Evolutionary conservation across 2,329 filamentous ascomycete genomes (phyloP).

Genomic region (Apiospora aurea): DNA sequence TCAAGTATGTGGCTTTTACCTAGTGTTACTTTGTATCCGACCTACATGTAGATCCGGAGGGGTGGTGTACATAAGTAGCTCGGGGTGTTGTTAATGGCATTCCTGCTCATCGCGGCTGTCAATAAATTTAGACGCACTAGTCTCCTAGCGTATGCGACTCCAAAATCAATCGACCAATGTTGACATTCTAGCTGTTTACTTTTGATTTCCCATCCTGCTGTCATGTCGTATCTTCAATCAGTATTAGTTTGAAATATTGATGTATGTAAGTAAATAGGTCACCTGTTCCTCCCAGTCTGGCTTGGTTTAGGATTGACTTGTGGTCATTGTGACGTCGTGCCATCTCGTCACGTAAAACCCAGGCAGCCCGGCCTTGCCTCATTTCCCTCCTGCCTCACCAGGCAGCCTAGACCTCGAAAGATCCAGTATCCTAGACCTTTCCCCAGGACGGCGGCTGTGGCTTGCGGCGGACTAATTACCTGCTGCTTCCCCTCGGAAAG

Average conservation of each 20-base stretch:
- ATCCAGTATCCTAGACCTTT: not conserved
- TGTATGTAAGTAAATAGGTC: not conserved
- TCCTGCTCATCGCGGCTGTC: not conserved
- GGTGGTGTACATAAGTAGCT: no score
- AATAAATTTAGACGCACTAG: not conserved
- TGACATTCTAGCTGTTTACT: not conserved
- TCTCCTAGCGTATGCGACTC: not conserved
- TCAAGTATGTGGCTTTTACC: no score
- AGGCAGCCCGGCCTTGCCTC: not conserved
- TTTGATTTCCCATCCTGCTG: not conserved
- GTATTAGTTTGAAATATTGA: not conserved
- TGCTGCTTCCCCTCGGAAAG: not conserved
- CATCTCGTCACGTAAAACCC: slow-evolving; percentile 8
- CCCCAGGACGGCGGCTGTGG: slow-evolving; percentile 5
- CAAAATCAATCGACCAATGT: not conserved
- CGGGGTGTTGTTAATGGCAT: no score
- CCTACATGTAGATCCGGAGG: no score
- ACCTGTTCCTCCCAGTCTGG: not conserved
- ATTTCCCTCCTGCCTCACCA: not conserved
- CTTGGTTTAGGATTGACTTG: not conserved
- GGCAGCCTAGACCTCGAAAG: not conserved
- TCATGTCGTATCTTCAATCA: not conserved
- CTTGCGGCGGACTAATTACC: not conserved
- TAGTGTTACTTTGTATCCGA: no score
- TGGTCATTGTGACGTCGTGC: not conserved